Percentiles rank a stretch among this genome's conserved stretches.
Evolutionary conservation across 192 early-diverging fungal species (phyloP).

Genomic region (Radiomyces spectabilis): DNA sequence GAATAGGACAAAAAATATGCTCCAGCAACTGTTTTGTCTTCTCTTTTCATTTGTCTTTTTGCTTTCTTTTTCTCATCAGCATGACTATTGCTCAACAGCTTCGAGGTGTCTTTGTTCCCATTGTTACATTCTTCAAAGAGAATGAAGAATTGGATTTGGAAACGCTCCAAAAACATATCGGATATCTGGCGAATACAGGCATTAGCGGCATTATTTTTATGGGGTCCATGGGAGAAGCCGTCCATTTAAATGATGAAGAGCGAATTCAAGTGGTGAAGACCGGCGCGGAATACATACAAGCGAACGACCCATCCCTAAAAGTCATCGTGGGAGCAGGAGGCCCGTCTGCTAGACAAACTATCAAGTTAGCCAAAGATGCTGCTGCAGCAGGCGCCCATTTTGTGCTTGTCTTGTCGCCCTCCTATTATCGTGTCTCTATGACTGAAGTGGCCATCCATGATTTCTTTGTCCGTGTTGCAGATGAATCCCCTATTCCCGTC

Average conservation of each 20-base stretch:
- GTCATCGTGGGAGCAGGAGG: constrained; percentile 22
- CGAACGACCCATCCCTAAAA: constrained; percentile 13
- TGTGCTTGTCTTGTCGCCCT: constrained; percentile 24
- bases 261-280: constrained; percentile 8
- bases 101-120: constrained; percentile 28
- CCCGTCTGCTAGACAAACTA: constrained; percentile 14
- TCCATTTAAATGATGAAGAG: constrained; percentile 27
- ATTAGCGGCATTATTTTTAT: constrained; percentile 25
- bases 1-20: too few relatives aligned
- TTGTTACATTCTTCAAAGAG: constrained; percentile 27
- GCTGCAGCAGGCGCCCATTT: constrained; percentile 19
- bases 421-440: constrained; percentile 20
- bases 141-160: constrained; percentile 32
- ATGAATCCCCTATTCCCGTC: constrained; percentile 27
- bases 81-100: constrained; percentile 9
- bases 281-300: constrained; percentile 5
- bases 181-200: constrained; percentile 21
- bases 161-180: constrained; percentile 24
- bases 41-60: too few relatives aligned
- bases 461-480: constrained; percentile 18
- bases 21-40: too few relatives aligned
- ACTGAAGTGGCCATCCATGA: constrained; percentile 4
- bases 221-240: constrained; percentile 30
- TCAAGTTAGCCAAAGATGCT: constrained; percentile 19
- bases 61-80: too few relatives aligned